phyloP scores from a whole-genome alignment of 2,329 filamentous ascomycete species.

The Beauveria scarabaeidicola region DNA sequence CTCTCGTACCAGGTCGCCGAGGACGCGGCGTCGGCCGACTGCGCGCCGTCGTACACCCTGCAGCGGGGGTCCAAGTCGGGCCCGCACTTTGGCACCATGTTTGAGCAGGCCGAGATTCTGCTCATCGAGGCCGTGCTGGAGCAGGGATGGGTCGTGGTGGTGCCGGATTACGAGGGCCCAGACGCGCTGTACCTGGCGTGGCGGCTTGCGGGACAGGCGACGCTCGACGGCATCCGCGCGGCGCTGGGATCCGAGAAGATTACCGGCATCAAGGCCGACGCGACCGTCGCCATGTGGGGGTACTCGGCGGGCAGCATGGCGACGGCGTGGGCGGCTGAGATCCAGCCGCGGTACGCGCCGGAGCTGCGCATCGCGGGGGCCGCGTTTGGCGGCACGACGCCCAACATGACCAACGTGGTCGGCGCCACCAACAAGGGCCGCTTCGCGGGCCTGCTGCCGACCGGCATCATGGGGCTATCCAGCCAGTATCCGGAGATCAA shows the following conservation, averaged over 20 bases:
- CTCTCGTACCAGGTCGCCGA: constrained; percentile 36
- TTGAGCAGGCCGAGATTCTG: constrained; percentile 17
- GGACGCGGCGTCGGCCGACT: constrained; percentile 30
- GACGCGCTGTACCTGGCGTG: constrained; percentile 33
- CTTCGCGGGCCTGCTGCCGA: constrained; percentile 15
- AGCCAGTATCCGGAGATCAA: constrained; percentile 16
- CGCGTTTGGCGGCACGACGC: constrained; percentile 18
- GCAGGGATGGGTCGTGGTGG: constrained; percentile 37
- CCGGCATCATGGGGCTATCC: constrained; percentile 17
- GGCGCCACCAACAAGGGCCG: constrained; percentile 12
- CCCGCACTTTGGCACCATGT: constrained; percentile 28
- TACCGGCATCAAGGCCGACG: constrained; percentile 24
- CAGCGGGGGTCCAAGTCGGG: constrained; percentile 15
- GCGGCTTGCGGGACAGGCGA: constrained; percentile 31
- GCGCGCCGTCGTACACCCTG: constrained; percentile 19
- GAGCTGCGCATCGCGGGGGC: constrained; percentile 19
- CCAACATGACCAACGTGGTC: constrained; percentile 14
- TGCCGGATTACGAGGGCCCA: constrained; percentile 40
- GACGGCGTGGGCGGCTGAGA: constrained; percentile 17
- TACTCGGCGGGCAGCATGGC: constrained; percentile 21
- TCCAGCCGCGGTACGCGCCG: constrained; percentile 19
- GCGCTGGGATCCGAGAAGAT: constrained; percentile 21
- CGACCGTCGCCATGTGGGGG: constrained; percentile 36
- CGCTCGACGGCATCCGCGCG: constrained; percentile 36
- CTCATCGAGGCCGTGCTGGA: constrained; percentile 24